phyloP scores from a whole-genome alignment of 176 grass and related monocot species.

The Panicum miliaceum region DNA sequence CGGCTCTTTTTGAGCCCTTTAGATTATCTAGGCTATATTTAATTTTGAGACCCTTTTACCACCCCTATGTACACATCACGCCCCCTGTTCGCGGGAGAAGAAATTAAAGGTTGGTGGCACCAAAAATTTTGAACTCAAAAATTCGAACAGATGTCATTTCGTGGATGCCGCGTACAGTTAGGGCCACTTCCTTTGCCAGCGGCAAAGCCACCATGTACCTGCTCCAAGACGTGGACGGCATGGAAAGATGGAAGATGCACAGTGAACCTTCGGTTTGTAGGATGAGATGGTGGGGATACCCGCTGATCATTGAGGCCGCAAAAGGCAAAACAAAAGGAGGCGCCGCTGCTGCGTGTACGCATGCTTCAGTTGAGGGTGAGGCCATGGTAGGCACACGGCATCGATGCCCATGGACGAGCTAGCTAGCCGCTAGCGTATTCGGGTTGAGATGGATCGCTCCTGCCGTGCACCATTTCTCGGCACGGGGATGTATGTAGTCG shows the following conservation, averaged over 20 bases:
- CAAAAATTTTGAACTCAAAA: not conserved
- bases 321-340: not conserved
- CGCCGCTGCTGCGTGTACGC: constrained; percentile 1
- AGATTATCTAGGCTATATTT: too few relatives aligned
- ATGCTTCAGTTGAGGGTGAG: not conserved
- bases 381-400: constrained; percentile 31
- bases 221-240: not conserved
- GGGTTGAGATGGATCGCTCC: not conserved
- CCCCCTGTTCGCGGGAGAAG: not conserved
- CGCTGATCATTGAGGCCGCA: constrained; percentile 12
- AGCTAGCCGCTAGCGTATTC: not conserved
- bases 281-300: not conserved
- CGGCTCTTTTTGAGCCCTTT: too few relatives aligned
- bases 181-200: not conserved
- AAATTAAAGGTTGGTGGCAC: not conserved
- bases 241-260: not conserved
- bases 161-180: not conserved
- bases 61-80: too few relatives aligned
- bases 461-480: not conserved
- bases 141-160: not conserved
- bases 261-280: not conserved
- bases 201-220: not conserved
- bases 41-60: too few relatives aligned
- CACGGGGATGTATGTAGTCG: not conserved
- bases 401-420: constrained; percentile 9